Evolutionary conservation across 139 green algal genomes (phyloP).

Genomic region (Micromonas pusilla): DNA sequence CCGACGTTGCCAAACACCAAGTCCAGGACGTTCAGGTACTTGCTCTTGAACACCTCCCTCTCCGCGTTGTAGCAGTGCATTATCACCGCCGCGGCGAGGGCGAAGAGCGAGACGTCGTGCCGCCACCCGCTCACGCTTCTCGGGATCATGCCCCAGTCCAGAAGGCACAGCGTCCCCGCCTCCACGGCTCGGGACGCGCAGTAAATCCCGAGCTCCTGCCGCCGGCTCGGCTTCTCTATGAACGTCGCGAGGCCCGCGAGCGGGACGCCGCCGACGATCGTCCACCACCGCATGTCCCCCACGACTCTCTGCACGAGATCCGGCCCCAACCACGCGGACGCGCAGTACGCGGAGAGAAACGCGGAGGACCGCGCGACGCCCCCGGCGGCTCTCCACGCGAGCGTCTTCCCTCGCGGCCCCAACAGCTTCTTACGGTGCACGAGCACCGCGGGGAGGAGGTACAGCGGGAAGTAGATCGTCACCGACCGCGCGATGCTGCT

Average conservation of each 20-base stretch:
- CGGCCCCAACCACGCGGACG: constrained; percentile 54
- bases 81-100: constrained; percentile 62
- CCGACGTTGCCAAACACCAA: constrained; percentile 68
- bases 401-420: not conserved
- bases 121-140: not conserved
- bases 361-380: constrained; percentile 64
- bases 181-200: constrained; percentile 59
- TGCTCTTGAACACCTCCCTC: constrained; percentile 78
- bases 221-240: constrained; percentile 83
- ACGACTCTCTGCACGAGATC: not conserved
- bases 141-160: constrained; percentile 43
- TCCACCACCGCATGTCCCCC: not conserved
- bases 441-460: constrained; percentile 2
- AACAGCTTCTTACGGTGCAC: constrained; percentile 13
- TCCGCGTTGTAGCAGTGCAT: constrained; percentile 78
- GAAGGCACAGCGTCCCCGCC: constrained; percentile 55
- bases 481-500: not conserved
- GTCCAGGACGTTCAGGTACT: constrained; percentile 90
- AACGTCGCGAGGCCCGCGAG: constrained; percentile 59
- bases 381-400: constrained; percentile 26
- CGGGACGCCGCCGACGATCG: constrained; percentile 23
- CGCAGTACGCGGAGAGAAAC: constrained; percentile 80
- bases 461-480: constrained; percentile 1
- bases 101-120: constrained; percentile 75
- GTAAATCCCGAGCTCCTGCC: constrained; percentile 94